Conservation (phyloP, 495 filamentous ascomycete species). For the Copromyces sp. region DNA sequence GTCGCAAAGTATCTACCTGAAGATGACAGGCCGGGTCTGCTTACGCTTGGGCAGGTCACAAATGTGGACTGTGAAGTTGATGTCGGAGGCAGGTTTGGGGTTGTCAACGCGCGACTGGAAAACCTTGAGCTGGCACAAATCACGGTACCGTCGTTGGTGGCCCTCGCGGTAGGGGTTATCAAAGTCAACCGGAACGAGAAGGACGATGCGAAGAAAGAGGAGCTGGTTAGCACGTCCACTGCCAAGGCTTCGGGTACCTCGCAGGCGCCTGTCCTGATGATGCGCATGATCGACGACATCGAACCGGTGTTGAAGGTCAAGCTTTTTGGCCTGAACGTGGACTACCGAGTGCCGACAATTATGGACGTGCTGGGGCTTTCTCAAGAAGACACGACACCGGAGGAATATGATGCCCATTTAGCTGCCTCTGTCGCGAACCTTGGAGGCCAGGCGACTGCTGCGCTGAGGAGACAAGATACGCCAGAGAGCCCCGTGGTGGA, state of each 20-base stretch:
- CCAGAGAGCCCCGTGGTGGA: neutral
- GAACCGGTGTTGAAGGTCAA: slow-evolving; percentile 85
- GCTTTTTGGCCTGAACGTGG: slow-evolving; percentile 65
- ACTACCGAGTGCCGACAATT: slow-evolving; percentile 75
- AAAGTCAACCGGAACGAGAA: slow-evolving; percentile 49
- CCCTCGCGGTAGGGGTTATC: slow-evolving; percentile 56
- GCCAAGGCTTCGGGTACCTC: slow-evolving; percentile 24
- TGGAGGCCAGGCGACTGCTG: slow-evolving; percentile 46
- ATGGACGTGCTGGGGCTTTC: slow-evolving; percentile 65
- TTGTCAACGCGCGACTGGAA: slow-evolving; percentile 43
- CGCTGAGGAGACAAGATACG: slow-evolving; percentile 23
- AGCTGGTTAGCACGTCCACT: slow-evolving; percentile 42
- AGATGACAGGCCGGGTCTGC: slow-evolving; percentile 83
- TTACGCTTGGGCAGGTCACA: slow-evolving; percentile 61
- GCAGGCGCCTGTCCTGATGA: slow-evolving; percentile 42
- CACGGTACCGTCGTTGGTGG: slow-evolving; percentile 68
- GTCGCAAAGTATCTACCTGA: slow-evolving; percentile 93
- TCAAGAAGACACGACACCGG: slow-evolving; percentile 50
- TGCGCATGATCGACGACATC: slow-evolving; percentile 85
- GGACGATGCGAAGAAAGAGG: slow-evolving; percentile 52
- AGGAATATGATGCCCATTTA: slow-evolving; percentile 66
- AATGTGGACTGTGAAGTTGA: slow-evolving; percentile 48
- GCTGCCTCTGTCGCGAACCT: slow-evolving; percentile 71
- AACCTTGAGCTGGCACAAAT: slow-evolving; percentile 73
- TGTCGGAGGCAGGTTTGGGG: slow-evolving; percentile 55